A percentile compares a stretch with the other conserved stretches of the same genome.
Evolutionary conservation across 2,329 filamentous ascomycete genomes (phyloP).

Genomic region (Neopestalotiopsis rosae): DNA sequence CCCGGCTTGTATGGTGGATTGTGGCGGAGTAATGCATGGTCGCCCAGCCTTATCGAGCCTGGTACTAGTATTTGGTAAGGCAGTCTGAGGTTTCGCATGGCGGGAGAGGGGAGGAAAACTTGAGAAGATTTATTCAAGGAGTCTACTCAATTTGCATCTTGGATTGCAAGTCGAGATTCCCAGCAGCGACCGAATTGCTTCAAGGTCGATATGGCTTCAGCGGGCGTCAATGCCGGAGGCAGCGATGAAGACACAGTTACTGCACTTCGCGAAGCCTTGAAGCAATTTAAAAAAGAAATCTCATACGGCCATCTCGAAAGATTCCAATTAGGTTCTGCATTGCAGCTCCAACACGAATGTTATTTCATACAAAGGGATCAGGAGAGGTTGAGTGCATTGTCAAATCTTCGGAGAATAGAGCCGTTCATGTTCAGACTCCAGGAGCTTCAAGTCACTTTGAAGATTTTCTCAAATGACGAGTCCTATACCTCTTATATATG

Average conservation of each 20-base stretch:
- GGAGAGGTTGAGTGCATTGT: conserved; percentile 31
- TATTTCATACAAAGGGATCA: conserved; percentile 31
- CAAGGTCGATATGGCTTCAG: neutral
- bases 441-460: conserved; percentile 13
- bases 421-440: conserved; percentile 29
- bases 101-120: neutral
- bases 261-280: conserved; percentile 16
- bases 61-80: neutral
- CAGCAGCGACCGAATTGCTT: neutral
- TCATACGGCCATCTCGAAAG: conserved; percentile 24
- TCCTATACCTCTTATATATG: conserved; percentile 30
- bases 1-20: conserved; percentile 4
- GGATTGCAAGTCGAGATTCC: neutral
- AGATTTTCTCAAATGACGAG: conserved; percentile 19
- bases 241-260: conserved; percentile 12
- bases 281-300: conserved; percentile 20
- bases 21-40: conserved; percentile 10
- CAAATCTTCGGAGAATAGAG: conserved; percentile 34
- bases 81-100: neutral
- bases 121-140: neutral
- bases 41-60: conserved; percentile 10
- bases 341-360: conserved; percentile 30
- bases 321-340: conserved; percentile 24
- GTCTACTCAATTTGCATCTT: neutral
- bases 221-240: neutral